Conservation (phyloP, 257 asterid species). For the Anisodus acutangulus region DNA sequence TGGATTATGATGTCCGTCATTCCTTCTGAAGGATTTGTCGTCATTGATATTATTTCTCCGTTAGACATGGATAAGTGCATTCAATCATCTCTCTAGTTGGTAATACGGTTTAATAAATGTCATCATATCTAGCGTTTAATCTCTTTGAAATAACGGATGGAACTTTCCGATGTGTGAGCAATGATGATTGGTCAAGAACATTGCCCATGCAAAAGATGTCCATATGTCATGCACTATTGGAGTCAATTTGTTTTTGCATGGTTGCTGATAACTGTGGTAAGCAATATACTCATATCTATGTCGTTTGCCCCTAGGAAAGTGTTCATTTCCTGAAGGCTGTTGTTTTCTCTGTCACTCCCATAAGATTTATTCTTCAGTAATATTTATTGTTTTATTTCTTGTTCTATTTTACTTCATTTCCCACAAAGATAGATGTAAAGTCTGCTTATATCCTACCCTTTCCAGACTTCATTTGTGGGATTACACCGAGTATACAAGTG, state of each 20-base stretch:
- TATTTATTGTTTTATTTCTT: not conserved
- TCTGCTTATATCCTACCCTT: no score
- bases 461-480: no score
- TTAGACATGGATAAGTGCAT: not conserved
- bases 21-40: not conserved
- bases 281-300: not conserved
- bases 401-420: not conserved
- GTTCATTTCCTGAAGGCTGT: not conserved
- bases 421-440: no score
- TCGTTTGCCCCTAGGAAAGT: not conserved
- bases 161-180: not conserved
- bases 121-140: not conserved
- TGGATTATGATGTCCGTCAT: not conserved
- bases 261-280: not conserved
- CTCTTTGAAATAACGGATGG: not conserved
- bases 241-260: not conserved
- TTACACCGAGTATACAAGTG: no score
- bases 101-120: not conserved
- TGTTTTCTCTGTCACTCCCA: not conserved
- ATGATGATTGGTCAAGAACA: not conserved
- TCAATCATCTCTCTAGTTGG: not conserved
- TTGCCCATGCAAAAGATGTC: not conserved
- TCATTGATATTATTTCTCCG: not conserved
- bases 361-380: not conserved
- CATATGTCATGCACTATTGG: not conserved